A percentile compares a stretch with the other conserved stretches of the same genome.
Conservation (phyloP, 2,329 filamentous ascomycete species). For the Curvularia sp. region DNA sequence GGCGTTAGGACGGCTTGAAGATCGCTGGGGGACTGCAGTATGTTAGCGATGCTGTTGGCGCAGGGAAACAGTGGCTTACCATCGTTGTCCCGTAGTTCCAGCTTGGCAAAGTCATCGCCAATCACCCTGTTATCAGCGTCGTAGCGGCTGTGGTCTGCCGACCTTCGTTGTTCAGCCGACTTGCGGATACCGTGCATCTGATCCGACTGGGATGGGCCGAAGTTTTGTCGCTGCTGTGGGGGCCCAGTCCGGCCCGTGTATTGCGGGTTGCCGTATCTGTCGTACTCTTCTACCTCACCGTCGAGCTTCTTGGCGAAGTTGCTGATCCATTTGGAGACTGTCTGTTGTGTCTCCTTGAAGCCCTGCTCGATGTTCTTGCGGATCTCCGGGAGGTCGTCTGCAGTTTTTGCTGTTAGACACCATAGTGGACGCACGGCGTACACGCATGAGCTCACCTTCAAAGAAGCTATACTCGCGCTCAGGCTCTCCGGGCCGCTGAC, state of each 20-base stretch:
- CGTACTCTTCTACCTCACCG: conserved; percentile 70
- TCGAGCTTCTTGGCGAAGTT: conserved; percentile 93
- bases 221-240: conserved; percentile 49
- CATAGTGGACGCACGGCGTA: neutral
- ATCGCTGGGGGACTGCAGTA: conserved; percentile 56
- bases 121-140: conserved; percentile 93
- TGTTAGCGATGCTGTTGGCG: conserved; percentile 5
- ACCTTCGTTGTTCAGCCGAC: conserved; percentile 62
- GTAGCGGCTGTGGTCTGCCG: conserved; percentile 88
- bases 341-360: conserved; percentile 91
- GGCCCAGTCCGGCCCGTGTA: conserved; percentile 20
- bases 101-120: conserved; percentile 81
- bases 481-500: conserved; percentile 63
- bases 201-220: conserved; percentile 50
- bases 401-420: neutral
- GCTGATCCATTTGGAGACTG: conserved; percentile 91
- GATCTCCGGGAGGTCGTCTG: conserved; percentile 91
- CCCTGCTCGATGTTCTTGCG: conserved; percentile 92
- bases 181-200: conserved; percentile 52
- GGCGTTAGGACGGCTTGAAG: conserved; percentile 70
- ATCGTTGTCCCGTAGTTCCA: conserved; percentile 69
- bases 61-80: conserved; percentile 46
- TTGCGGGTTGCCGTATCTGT: conserved; percentile 62
- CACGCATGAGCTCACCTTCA: conserved; percentile 63
- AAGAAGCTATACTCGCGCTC: conserved; percentile 85